Conservation (phyloP, 495 filamentous ascomycete species). For the Neurospora sp. region DNA sequence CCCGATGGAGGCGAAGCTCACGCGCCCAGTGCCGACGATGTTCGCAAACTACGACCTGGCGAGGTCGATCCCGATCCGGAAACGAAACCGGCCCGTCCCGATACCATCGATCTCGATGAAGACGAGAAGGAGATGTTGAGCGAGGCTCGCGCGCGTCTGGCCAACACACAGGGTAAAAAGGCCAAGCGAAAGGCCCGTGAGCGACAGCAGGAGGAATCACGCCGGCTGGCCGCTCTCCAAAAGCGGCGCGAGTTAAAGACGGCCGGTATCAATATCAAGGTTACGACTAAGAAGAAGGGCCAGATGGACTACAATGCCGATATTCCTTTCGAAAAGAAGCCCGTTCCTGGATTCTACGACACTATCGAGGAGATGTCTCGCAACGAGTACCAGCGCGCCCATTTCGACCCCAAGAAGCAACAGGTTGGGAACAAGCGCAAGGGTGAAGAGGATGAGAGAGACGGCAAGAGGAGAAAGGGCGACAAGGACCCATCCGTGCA, state of each 20-base stretch:
- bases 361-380: slow-evolving; percentile 66
- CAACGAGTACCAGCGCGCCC: slow-evolving; percentile 81
- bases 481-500: slow-evolving; percentile 76
- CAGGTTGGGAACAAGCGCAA: slow-evolving; percentile 94
- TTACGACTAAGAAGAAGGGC: slow-evolving; percentile 82
- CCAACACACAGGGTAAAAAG: slow-evolving; percentile 98
- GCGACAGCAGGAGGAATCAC: slow-evolving; percentile 87
- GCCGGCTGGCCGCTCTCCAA: slow-evolving; percentile 79
- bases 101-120: slow-evolving; percentile 96
- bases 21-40: slow-evolving; percentile 89
- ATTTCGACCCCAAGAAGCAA: slow-evolving; percentile 90
- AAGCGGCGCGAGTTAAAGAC: slow-evolving; percentile 95
- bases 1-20: slow-evolving; percentile 78
- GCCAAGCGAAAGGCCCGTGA: slow-evolving; percentile 96
- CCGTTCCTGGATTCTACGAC: slow-evolving; percentile 87
- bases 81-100: slow-evolving; percentile 90
- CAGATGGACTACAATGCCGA: slow-evolving; percentile 99
- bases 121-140: slow-evolving; percentile 99
- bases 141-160: slow-evolving; percentile 89
- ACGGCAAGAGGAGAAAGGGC: slow-evolving; percentile 73
- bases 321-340: slow-evolving; percentile 91
- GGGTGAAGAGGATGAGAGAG: slow-evolving; percentile 72
- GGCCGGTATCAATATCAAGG: slow-evolving; percentile 96
- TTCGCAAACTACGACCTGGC: slow-evolving; percentile 77
- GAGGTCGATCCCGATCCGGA: slow-evolving; percentile 95